Evolutionary conservation across 1,284 basidiomycete species (phyloP), one percentile per base, ranked within the genome.

Genomic region (Boletus subluridellus): DNA sequence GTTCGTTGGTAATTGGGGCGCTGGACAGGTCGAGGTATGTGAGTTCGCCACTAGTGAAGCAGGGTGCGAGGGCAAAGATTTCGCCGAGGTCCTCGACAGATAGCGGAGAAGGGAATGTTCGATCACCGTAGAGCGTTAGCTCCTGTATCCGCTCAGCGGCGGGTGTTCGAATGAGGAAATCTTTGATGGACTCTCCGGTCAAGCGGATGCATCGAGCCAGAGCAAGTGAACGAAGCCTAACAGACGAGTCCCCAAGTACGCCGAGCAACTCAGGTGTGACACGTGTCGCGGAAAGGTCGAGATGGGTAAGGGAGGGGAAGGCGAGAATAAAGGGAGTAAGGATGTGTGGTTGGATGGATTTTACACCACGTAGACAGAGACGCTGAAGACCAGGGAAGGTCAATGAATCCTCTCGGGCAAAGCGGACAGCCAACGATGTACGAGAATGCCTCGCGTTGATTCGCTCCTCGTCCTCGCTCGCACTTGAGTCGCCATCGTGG

Each of bases 1-100:
- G 74, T 4, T 80, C 80, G 54, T 80, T 74, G 5, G 87, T 90
- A 49, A 98, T 66, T 0, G 87, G 87, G 6, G 92, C 81, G 59
- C 91, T 92, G 11, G 94, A 95, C 21, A 99, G 73, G 73, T 99
- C 96, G 59, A 99, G 83, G 74, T 95, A 98, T 17, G 87, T 81
- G 47, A 98, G 78, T 55, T 83, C 74, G 17, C 93, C 92, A 37
- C 80, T 85, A 14, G 78, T 77, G 78, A 99, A 90, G 69, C 91
- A 94, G 0, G 94, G 94, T 0, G 94, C 94, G 17, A 76, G 73
- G 1, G 81, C 78, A 55, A 98, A 73, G 54, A 98, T 85, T 26
- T 83, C 80, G 26, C 74, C 66, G 35, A 98, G 80, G 60, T 98
- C 88, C 24, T 84, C 81, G 42, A 77, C 76, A 10, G 83, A 82